These are phyloP conservation scores for Debaryomycetaceae sp. DNA, from an alignment of 1,139 yeast genomes.

Conservation along the genomic window DNA sequence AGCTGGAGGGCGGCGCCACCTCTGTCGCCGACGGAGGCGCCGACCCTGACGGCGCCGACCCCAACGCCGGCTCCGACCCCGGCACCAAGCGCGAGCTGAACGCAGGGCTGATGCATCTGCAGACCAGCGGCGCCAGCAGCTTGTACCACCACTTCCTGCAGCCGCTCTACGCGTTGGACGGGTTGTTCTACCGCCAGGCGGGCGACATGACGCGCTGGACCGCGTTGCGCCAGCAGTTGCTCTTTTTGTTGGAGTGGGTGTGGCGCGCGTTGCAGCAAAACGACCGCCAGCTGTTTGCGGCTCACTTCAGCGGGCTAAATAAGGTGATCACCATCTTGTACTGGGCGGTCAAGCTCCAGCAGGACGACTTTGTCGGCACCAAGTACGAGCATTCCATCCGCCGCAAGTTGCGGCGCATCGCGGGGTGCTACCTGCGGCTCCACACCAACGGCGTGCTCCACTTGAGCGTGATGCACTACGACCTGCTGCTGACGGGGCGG, in stretches of 20 bases:
- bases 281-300: slow-evolving; percentile 47
- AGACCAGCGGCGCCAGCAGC: slow-evolving; percentile 20
- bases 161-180: slow-evolving; percentile 38
- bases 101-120: slow-evolving; percentile 29
- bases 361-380: slow-evolving; percentile 43
- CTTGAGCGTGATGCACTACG: slow-evolving; percentile 38
- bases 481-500: slow-evolving; percentile 13
- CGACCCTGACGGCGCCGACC: no score
- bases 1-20: slow-evolving; percentile 1
- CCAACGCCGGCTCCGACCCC: neutral
- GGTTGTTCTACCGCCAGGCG: slow-evolving; percentile 52
- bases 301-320: slow-evolving; percentile 49
- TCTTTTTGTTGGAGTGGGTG: slow-evolving; percentile 42
- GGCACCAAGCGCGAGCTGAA: slow-evolving; percentile 33
- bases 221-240: slow-evolving; percentile 42
- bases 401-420: slow-evolving; percentile 45
- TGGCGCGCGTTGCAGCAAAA: slow-evolving; percentile 46
- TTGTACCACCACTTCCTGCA: slow-evolving; percentile 40
- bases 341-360: slow-evolving; percentile 48
- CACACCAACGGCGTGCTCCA: slow-evolving; percentile 56
- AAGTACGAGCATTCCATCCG: slow-evolving; percentile 44
- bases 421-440: slow-evolving; percentile 53
- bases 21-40: no score
- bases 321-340: slow-evolving; percentile 45
- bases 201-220: slow-evolving; percentile 60